Base-by-base conservation (phyloP, 345 rosid species). In the Draba incana region DNA sequence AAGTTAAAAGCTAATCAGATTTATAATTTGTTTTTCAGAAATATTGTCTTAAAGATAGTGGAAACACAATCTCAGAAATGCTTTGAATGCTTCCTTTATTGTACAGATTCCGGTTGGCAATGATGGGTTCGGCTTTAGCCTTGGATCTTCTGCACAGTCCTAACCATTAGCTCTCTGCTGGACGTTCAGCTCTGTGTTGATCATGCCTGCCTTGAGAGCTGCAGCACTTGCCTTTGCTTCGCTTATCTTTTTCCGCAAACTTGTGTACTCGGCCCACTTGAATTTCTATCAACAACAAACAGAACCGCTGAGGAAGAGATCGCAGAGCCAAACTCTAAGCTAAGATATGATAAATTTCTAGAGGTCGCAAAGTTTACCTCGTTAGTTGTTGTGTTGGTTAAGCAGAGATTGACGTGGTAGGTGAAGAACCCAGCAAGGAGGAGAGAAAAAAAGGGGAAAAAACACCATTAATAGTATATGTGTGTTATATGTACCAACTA, bases 211-310 rank as follows among this genome's bases (percentile, higher is more conserved):
- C 78, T 80, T 85, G 14, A 85, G 88, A 12, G 92, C 92, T 13
- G 84, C 93, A 13, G 85, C 75, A 39, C 90, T 82, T 14, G 77
- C 85, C 63, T 80, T 85, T 70, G 90, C 96, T 84, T 92, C 96
- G 10, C 74, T 84, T 72, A 92, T 63, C 82, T 92, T 87, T 84
- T 72, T 82, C 84, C 81, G 83, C 92, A 86, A 89, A 78, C 70
- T 81, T 63, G 81, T n/a, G 79, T 84, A 82, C 43, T 90, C 97
- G 75, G 86, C 80, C 97, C 94, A 90, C 83, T 90, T 90, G 79
- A 87, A 78, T 11, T 86, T 84, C 94, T 90, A 81, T 46, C 35
- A 8, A 35, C 38, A 27, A 23, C 33, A 35, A 20, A 16, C 46
- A 45, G 35, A 15, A 42, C 20, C 68, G 8, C 14, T 6, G 10